A percentile compares a stretch with the other conserved stretches of the same genome.
Conservation (phyloP, 1,284 basidiomycete species). For the Cerrena zonata region DNA sequence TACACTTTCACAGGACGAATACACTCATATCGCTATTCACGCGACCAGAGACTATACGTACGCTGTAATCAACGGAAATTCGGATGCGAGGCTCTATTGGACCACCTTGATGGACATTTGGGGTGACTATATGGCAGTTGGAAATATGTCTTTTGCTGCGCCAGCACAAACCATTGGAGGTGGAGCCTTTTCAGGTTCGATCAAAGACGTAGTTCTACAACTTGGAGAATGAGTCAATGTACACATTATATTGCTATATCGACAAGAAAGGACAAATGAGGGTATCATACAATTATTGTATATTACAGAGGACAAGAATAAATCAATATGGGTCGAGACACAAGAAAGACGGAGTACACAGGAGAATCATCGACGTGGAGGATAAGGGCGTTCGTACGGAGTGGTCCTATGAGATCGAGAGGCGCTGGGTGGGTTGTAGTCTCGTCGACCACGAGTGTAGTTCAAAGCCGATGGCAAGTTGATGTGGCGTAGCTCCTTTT, state of each 20-base stretch:
- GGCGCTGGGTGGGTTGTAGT: neutral
- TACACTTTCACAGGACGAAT: conserved; percentile 24
- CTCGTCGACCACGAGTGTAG: neutral
- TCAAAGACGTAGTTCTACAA: conserved; percentile 17
- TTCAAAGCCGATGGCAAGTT: neutral
- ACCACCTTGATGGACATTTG: conserved; percentile 34
- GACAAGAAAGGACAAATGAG: neutral
- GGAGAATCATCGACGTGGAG: neutral
- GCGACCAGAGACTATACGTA: conserved; percentile 34
- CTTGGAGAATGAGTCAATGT: neutral
- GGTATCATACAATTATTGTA: neutral
- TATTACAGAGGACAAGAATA: too few relatives aligned
- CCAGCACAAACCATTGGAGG: conserved; percentile 32
- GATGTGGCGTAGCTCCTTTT: conserved; percentile 2
- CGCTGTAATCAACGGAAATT: conserved; percentile 26
- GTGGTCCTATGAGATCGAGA: neutral
- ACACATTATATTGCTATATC: neutral
- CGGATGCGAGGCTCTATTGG: conserved; percentile 27
- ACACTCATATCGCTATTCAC: conserved; percentile 32
- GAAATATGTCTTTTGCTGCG: conserved; percentile 45
- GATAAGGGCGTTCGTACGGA: neutral
- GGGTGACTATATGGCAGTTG: conserved; percentile 33
- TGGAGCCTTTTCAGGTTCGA: conserved; percentile 27
- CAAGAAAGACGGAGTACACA: too few relatives aligned
- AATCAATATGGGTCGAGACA: too few relatives aligned